A percentile compares a stretch with the other conserved stretches of the same genome.
Conservation (phyloP, 2,329 filamentous ascomycete species). For the Aureobasidium sp. region DNA sequence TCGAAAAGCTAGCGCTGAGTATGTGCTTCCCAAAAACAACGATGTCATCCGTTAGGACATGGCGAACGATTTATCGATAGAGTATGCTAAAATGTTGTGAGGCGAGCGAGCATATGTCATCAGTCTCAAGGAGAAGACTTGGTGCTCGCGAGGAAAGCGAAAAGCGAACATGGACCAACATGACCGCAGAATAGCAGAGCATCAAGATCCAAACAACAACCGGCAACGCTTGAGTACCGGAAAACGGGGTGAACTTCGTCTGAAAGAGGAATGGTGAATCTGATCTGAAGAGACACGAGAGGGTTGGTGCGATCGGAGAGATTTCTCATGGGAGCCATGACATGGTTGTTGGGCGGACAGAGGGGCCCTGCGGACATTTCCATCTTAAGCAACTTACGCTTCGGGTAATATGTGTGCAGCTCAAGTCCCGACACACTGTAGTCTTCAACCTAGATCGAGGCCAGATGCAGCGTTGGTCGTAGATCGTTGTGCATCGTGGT, state of each 20-base stretch:
- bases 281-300: constrained; percentile 5
- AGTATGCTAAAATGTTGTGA: neutral
- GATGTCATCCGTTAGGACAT: constrained; percentile 7
- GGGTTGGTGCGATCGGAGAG: constrained; percentile 6
- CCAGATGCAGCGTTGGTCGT: neutral
- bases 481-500: neutral
- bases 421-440: neutral
- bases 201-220: constrained; percentile 2
- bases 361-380: constrained; percentile 1
- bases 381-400: neutral
- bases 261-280: constrained; percentile 3
- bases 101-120: constrained; percentile 4
- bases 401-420: neutral
- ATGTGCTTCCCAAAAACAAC: neutral
- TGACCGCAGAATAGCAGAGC: neutral
- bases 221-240: neutral
- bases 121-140: neutral
- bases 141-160: neutral
- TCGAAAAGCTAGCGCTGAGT: neutral
- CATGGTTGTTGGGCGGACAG: neutral
- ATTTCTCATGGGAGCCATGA: neutral
- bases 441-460: neutral
- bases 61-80: neutral
- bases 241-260: constrained; percentile 1
- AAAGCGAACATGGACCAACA: neutral